Percentiles rank a stretch among this genome's conserved stretches.
phyloP scores from a whole-genome alignment of 2,329 filamentous ascomycete genomes.

The Pseudogymnoascus sp. region DNA sequence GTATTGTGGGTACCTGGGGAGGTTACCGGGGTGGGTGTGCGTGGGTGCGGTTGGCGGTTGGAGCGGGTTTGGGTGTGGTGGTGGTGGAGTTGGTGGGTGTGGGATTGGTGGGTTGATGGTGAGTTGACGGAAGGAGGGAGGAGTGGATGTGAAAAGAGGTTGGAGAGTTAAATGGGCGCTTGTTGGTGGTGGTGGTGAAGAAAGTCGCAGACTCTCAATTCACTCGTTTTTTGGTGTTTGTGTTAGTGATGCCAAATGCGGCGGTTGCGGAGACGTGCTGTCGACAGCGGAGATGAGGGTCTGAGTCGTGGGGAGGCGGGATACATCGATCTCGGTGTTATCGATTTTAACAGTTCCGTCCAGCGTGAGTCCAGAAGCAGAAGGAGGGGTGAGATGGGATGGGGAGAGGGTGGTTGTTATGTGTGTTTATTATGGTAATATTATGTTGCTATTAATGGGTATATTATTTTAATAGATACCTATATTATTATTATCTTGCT shows the following conservation, averaged over 20 bases:
- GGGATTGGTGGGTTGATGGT: background rate
- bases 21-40: background rate
- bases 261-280: background rate
- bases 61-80: no score
- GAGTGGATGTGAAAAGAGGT: background rate
- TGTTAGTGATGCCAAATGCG: background rate
- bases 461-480: no score
- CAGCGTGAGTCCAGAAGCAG: background rate
- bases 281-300: background rate
- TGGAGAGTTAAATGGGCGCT: background rate
- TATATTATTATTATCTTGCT: background rate
- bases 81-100: background rate
- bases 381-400: background rate
- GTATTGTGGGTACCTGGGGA: background rate
- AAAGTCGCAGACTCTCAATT: background rate
- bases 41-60: no score
- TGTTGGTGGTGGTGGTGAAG: background rate
- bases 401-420: background rate
- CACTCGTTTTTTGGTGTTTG: background rate
- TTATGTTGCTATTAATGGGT: background rate
- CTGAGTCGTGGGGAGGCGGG: background rate
- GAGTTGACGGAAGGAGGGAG: background rate
- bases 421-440: background rate
- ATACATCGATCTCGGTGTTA: background rate
- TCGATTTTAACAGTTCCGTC: no score